These are phyloP conservation scores for Medicago truncatula DNA, from an alignment of 306 rosid species.

Conservation along the genomic window MtrunA17r5.0-ANR NC_053042.1:40692001-40692500, in stretches of 20 bases:
- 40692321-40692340: conserved; percentile 8
- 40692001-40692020: conserved; percentile 76
- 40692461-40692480: too few relatives aligned
- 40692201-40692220: background rate
- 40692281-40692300: background rate
- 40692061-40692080: conserved; percentile 44
- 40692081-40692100: conserved; percentile 2
- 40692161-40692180: background rate
- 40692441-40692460: background rate
- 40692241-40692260: background rate
- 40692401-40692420: conserved; percentile 30
- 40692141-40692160: background rate
- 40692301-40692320: too few relatives aligned
- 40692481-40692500: too few relatives aligned
- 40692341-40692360: background rate
- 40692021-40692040: conserved; percentile 56
- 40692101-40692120: conserved; percentile 25
- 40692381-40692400: conserved; percentile 6
- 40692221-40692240: background rate
- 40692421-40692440: background rate
- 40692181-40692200: conserved; percentile 17
- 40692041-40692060: conserved; percentile 59
- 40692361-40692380: too few relatives aligned
- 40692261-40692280: conserved; percentile 34
- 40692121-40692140: conserved; percentile 3